Percentiles rank a stretch among this genome's conserved stretches.
Evolutionary conservation across 2,329 filamentous ascomycete species (phyloP).

Genomic region (Macrophomina phaseolina): DNA sequence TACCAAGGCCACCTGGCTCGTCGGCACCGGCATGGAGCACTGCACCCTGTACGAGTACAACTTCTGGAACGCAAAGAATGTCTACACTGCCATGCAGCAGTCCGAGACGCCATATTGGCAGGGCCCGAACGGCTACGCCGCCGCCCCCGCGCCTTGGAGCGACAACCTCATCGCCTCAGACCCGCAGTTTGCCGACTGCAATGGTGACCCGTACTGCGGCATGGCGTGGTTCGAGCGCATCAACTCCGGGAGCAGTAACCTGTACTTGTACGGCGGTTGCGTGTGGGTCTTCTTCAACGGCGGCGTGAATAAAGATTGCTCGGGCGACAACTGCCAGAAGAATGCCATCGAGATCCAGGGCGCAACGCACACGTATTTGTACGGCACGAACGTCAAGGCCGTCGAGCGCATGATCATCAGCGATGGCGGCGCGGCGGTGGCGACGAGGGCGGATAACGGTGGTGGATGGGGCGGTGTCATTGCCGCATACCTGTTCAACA

Average conservation of each 20-base stretch:
- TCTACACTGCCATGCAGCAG: constrained; percentile 59
- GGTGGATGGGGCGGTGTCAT: constrained; percentile 25
- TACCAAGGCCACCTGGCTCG: constrained; percentile 59
- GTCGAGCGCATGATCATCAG: constrained; percentile 6
- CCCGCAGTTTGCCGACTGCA: constrained; percentile 37
- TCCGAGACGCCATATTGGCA: constrained; percentile 61
- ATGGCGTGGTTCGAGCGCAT: constrained; percentile 27
- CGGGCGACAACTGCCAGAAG: constrained; percentile 8
- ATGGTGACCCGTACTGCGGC: constrained; percentile 29
- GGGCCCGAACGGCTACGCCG: constrained; percentile 33
- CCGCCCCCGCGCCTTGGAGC: constrained; percentile 50
- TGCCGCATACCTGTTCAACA: constrained; percentile 24
- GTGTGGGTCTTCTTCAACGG: constrained; percentile 26
- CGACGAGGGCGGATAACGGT: background rate
- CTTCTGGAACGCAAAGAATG: constrained; percentile 55
- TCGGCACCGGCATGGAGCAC: constrained; percentile 60
- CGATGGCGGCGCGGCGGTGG: constrained; percentile 4
- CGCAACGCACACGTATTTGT: constrained; percentile 3
- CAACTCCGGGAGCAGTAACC: background rate
- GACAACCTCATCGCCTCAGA: constrained; percentile 40
- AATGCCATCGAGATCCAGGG: background rate
- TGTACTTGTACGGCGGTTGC: constrained; percentile 22
- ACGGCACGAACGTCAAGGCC: constrained; percentile 20
- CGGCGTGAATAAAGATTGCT: background rate
- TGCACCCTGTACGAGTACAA: constrained; percentile 61